Percentiles rank a stretch among this genome's conserved stretches.
Conservation (phyloP, 306 rosid genomes). For the Ormosia semicastrata region DNA sequence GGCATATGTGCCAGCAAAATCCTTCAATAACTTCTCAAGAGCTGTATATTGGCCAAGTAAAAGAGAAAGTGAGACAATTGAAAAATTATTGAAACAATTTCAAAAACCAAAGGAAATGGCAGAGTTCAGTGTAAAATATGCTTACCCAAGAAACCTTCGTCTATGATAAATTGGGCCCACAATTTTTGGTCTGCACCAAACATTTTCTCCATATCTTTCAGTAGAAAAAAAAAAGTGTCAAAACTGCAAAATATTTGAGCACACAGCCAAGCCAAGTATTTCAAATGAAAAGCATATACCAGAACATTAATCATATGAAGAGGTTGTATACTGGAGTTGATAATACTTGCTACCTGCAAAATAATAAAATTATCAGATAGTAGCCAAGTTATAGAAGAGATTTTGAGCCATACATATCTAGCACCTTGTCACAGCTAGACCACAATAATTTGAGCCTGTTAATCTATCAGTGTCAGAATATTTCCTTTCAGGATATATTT, state of each 20-base stretch:
- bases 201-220: constrained; percentile 42
- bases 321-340: constrained; percentile 50
- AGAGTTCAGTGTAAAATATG: background rate
- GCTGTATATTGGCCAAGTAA: constrained; percentile 29
- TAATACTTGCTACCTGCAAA: constrained; percentile 39
- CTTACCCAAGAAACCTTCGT: constrained; percentile 43
- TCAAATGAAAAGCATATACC: constrained; percentile 33
- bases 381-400: background rate
- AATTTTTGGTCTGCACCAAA: constrained; percentile 32
- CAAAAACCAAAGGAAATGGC: background rate
- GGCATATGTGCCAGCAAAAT: constrained; percentile 37
- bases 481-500: background rate
- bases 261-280: background rate
- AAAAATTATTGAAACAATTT: background rate
- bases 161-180: constrained; percentile 35
- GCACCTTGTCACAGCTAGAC: background rate
- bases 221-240: constrained; percentile 4
- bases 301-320: constrained; percentile 34
- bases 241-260: background rate
- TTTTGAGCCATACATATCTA: background rate
- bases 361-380: constrained; percentile 17
- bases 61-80: background rate
- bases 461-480: background rate
- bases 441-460: background rate
- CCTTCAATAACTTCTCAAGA: constrained; percentile 47